Base-by-base conservation (phyloP, 1,139 yeast species). In the Pichia sp. region DNA sequence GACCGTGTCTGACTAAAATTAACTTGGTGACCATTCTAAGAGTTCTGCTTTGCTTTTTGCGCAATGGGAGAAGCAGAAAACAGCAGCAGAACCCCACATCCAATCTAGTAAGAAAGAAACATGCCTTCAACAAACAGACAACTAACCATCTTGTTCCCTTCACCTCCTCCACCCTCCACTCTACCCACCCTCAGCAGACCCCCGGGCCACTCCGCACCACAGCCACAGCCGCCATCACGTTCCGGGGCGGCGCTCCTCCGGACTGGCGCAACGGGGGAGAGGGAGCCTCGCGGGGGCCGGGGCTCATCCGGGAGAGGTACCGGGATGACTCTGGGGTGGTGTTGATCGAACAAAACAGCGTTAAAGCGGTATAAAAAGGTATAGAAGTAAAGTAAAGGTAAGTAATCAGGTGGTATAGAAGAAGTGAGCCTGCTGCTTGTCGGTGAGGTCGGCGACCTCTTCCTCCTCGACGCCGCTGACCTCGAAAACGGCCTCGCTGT, bases 1-100 rank as follows among this genome's bases (percentile, higher is more conserved):
- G 97, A 71, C 98, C 98, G 93, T 92, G 98, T 82, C 98, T 87
- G 67, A 87, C 88, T 73, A 87, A 78, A 70, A 87, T 81, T 76
- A 87, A 80, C 75, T 85, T 86, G 69, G 85, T 88, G 75, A 77
- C 78, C 75, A 61, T 69, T 58, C 53, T 60, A 45, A n/a, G 8
- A 15, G 6, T 40, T 26, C 16, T 40, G 50, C 26, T 36, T 29
- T 41, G 19, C 34, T 15, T 15, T 42, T 29, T 36, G 40, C 26
- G 29, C 40, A 32, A 42, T 36, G 44, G 19, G 34, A 36, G 49
- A 11, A 11, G 11, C 30, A 15, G 11, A 6, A 23, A 44, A 40
- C 8, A 6, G 16, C n/a, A 13, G 16, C 16, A n/a, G 16, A 36
- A 15, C 16, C 16, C n/a, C 16, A 10, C 41, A 7, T 23, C 26